These are phyloP conservation scores for Aspergillus alliaceus DNA, from an alignment of 2,329 filamentous ascomycete genomes.

Conservation along the genomic window DNA sequence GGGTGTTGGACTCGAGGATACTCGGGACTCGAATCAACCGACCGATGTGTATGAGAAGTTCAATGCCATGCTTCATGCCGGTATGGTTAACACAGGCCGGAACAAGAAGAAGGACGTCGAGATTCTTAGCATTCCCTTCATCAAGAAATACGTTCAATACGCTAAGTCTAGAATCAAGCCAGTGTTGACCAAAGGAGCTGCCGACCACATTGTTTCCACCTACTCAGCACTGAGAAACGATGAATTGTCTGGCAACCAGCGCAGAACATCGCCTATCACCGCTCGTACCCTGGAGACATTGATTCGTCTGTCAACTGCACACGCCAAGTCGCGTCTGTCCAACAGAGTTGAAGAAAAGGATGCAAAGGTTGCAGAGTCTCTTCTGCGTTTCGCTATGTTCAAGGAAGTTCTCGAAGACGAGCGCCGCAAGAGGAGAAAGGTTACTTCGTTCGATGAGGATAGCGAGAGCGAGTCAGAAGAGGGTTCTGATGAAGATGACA, in stretches of 20 bases:
- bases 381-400: slow-evolving; percentile 92
- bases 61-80: slow-evolving; percentile 92
- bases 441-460: slow-evolving; percentile 65
- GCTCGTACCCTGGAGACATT: slow-evolving; percentile 95
- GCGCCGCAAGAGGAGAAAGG: slow-evolving; percentile 79
- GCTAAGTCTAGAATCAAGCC: slow-evolving; percentile 91
- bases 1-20: slow-evolving; percentile 79
- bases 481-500: slow-evolving; percentile 31
- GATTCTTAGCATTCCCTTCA: slow-evolving; percentile 92
- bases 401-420: slow-evolving; percentile 84
- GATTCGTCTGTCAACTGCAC: slow-evolving; percentile 95
- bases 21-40: slow-evolving; percentile 68
- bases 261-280: slow-evolving; percentile 91
- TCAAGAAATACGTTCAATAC: slow-evolving; percentile 99
- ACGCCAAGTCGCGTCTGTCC: slow-evolving; percentile 88
- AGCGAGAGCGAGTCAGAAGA: slow-evolving; percentile 48
- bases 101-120: slow-evolving; percentile 76
- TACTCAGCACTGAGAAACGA: slow-evolving; percentile 95
- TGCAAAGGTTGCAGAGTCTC: slow-evolving; percentile 81
- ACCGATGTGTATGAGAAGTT: slow-evolving; percentile 96
- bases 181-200: slow-evolving; percentile 83
- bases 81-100: slow-evolving; percentile 76
- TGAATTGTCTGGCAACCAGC: slow-evolving; percentile 89
- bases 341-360: slow-evolving; percentile 87
- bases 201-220: slow-evolving; percentile 84